Evolutionary conservation across 129 eudicot genomes (phyloP).

Genomic region (Apium graveolens): DNA sequence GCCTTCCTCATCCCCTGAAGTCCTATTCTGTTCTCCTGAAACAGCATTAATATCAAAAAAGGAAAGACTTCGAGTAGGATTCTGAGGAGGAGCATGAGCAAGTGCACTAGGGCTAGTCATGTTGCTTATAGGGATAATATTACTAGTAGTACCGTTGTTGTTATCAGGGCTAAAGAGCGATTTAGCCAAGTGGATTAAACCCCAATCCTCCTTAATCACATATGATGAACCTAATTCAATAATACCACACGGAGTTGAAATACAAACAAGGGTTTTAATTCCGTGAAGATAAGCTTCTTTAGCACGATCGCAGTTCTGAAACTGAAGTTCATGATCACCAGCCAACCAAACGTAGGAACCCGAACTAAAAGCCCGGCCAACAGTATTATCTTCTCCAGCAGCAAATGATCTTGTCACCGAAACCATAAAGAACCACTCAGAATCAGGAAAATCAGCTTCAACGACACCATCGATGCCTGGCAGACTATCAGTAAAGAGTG

Average conservation of each 20-base stretch:
- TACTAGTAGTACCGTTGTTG: neutral
- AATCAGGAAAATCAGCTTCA: slow-evolving; percentile 17
- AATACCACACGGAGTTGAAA: slow-evolving; percentile 38
- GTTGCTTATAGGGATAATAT: slow-evolving; percentile 10
- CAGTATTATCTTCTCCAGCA: slow-evolving; percentile 19
- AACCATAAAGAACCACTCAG: slow-evolving; percentile 39
- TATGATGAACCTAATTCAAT: slow-evolving; percentile 45
- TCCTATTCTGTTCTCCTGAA: slow-evolving; percentile 17
- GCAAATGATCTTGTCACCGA: slow-evolving; percentile 28
- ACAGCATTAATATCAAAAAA: slow-evolving; percentile 16
- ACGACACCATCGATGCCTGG: neutral
- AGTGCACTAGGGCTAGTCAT: slow-evolving; percentile 7
- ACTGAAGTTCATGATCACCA: slow-evolving; percentile 21
- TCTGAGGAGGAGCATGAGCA: slow-evolving; percentile 4
- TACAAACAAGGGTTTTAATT: slow-evolving; percentile 36
- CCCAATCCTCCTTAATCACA: slow-evolving; percentile 20
- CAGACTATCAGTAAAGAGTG: slow-evolving; percentile 12
- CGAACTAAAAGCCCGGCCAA: slow-evolving; percentile 28
- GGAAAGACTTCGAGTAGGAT: slow-evolving; percentile 16
- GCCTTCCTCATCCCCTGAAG: slow-evolving; percentile 27
- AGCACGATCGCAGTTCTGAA: slow-evolving; percentile 27
- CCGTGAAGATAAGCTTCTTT: slow-evolving; percentile 46
- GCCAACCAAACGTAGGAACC: slow-evolving; percentile 39
- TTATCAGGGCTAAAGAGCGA: slow-evolving; percentile 21
- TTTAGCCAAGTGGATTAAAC: slow-evolving; percentile 24